Conservation (phyloP, 164 flowering plant species). For the Macadamia tetraphylla region DNA sequence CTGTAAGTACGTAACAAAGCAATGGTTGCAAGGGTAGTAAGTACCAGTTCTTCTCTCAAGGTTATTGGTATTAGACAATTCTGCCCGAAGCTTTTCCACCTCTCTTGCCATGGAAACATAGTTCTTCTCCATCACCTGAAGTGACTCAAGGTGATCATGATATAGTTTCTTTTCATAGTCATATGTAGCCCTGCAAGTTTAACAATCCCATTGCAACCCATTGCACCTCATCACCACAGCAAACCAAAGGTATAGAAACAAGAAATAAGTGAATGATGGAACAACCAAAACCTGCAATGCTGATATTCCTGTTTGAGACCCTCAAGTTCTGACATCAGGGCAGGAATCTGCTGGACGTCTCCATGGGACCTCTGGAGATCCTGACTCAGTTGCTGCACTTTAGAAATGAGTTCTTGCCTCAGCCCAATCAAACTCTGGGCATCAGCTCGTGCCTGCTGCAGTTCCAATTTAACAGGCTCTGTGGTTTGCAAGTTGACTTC, state of each 20-base stretch:
- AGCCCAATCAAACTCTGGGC: slow-evolving; percentile 59
- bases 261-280: neutral
- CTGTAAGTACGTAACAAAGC: neutral
- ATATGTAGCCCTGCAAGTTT: slow-evolving; percentile 62
- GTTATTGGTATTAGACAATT: slow-evolving; percentile 52
- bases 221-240: neutral
- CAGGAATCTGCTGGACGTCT: slow-evolving; percentile 72
- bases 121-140: slow-evolving; percentile 92
- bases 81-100: slow-evolving; percentile 88
- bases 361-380: slow-evolving; percentile 70
- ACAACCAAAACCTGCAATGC: slow-evolving; percentile 58
- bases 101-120: slow-evolving; percentile 79
- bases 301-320: slow-evolving; percentile 83
- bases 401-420: slow-evolving; percentile 66
- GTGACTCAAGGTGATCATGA: slow-evolving; percentile 79
- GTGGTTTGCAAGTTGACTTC: slow-evolving; percentile 60
- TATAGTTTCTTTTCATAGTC: slow-evolving; percentile 84
- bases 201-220: slow-evolving; percentile 2
- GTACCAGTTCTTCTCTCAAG: slow-evolving; percentile 60
- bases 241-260: neutral
- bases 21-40: neutral
- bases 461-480: slow-evolving; percentile 59
- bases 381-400: slow-evolving; percentile 63
- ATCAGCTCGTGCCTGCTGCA: slow-evolving; percentile 77
- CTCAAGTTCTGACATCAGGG: slow-evolving; percentile 72